phyloP scores from a whole-genome alignment of 169 alveolate genomes.

The Eimeria acervulina region DNA sequence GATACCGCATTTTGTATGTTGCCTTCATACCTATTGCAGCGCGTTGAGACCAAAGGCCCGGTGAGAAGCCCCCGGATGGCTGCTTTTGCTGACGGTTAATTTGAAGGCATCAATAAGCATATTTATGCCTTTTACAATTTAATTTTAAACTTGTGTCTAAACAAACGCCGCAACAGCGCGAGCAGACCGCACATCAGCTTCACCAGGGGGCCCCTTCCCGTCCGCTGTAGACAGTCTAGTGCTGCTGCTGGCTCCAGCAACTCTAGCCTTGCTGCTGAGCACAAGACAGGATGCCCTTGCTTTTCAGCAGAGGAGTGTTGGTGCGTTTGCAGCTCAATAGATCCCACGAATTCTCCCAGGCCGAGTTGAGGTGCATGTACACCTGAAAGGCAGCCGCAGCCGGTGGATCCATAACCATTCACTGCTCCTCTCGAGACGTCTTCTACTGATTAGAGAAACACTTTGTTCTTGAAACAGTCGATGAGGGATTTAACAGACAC shows the following conservation, averaged over 20 bases:
- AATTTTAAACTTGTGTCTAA: neutral
- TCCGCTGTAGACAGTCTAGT: neutral
- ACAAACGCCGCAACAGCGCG: neutral
- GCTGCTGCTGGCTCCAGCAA: neutral
- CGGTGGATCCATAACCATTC: neutral
- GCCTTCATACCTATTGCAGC: neutral
- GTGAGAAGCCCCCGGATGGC: neutral
- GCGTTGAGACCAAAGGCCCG: neutral
- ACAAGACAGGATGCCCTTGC: neutral
- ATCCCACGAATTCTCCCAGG: neutral
- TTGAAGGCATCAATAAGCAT: neutral
- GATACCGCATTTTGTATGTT: too few species aligned
- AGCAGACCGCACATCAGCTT: neutral
- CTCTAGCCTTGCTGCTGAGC: neutral
- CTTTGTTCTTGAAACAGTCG: neutral
- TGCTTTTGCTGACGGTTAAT: neutral
- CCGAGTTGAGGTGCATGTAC: neutral
- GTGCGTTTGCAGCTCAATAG: neutral
- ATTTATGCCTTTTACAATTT: too few species aligned
- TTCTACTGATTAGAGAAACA: neutral
- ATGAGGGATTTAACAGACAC: neutral
- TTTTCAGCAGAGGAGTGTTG: neutral
- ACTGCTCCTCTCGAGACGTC: neutral
- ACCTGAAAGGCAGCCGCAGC: conserved; percentile 26
- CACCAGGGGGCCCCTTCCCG: neutral